Percentiles rank a stretch among this genome's conserved stretches.
Evolutionary conservation across 2,329 filamentous ascomycete species (phyloP).

Genomic region (Purpureocillium takamizusanense): DNA sequence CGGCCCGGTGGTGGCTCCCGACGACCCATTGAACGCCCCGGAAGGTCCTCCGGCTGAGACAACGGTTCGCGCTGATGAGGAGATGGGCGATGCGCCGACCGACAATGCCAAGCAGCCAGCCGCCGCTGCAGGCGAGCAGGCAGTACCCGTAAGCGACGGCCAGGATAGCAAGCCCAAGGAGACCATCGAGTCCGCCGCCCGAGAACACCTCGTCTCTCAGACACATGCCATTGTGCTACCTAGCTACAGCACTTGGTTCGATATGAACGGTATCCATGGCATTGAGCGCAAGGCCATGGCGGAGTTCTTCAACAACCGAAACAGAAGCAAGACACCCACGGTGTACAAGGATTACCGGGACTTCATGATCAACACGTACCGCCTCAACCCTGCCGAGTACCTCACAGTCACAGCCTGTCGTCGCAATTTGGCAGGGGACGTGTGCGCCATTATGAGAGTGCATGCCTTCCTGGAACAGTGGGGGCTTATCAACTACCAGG

Average conservation of each 20-base stretch:
- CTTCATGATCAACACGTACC: slow-evolving; percentile 99
- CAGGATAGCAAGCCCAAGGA: slow-evolving; percentile 64
- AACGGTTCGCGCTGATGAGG: slow-evolving; percentile 61
- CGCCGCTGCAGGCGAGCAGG: not conserved
- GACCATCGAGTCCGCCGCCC: slow-evolving; percentile 73
- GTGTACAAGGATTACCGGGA: slow-evolving; percentile 99
- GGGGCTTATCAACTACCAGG: slow-evolving; percentile 98
- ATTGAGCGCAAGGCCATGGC: slow-evolving; percentile 92
- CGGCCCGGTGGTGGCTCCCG: slow-evolving; percentile 41
- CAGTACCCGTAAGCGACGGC: not conserved
- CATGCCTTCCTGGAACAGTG: slow-evolving; percentile 97
- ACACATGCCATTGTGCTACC: slow-evolving; percentile 93
- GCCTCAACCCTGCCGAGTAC: slow-evolving; percentile 91
- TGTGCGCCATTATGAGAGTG: slow-evolving; percentile 98
- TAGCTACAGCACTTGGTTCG: slow-evolving; percentile 98
- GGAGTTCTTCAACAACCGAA: slow-evolving; percentile 97
- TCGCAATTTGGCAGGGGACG: slow-evolving; percentile 89
- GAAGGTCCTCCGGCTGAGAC: slow-evolving; percentile 48
- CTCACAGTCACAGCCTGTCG: slow-evolving; percentile 94
- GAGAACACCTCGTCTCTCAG: slow-evolving; percentile 85
- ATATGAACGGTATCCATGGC: slow-evolving; percentile 86
- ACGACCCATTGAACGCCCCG: slow-evolving; percentile 63
- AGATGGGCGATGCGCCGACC: slow-evolving; percentile 62
- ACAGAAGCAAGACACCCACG: slow-evolving; percentile 93
- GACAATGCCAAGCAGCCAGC: slow-evolving; percentile 7